Conservation (phyloP, 176 grass and related monocot species). For the Avena eriantha region DNA sequence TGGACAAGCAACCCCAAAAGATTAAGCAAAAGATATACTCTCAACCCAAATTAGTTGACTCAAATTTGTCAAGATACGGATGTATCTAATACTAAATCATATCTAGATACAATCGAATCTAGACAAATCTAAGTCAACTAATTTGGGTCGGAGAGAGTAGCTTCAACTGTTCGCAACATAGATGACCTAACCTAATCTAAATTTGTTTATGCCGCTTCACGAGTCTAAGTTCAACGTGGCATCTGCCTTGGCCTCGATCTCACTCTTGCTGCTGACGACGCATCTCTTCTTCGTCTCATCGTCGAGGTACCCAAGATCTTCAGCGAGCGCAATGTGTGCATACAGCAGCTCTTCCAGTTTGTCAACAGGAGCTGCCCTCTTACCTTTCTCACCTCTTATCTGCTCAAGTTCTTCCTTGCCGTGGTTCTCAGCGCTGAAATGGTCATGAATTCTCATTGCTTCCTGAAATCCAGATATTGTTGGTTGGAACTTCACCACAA, state of each 20-base stretch:
- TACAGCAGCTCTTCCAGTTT: constrained; percentile 61
- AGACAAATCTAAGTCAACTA: too few species aligned
- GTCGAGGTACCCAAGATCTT: constrained; percentile 72
- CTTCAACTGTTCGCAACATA: background rate
- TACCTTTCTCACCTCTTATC: constrained; percentile 43
- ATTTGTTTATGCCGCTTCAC: constrained; percentile 17
- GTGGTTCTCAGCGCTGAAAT: constrained; percentile 58
- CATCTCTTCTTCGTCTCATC: constrained; percentile 65
- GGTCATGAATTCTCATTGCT: constrained; percentile 58
- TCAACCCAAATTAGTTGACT: too few species aligned
- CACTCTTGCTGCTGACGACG: constrained; percentile 74
- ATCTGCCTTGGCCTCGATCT: constrained; percentile 58
- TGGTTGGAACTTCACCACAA: constrained; percentile 67
- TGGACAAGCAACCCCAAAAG: background rate
- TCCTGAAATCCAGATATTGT: constrained; percentile 86
- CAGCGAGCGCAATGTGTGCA: constrained; percentile 61
- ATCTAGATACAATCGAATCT: too few species aligned
- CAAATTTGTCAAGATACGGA: too few species aligned
- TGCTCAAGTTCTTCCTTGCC: constrained; percentile 66
- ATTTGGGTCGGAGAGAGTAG: too few species aligned
- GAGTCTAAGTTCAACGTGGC: constrained; percentile 58
- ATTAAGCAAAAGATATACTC: constrained; percentile 12
- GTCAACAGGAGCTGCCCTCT: constrained; percentile 35
- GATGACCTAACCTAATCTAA: constrained; percentile 35
- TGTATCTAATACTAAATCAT: too few species aligned